Conservation (phyloP, 2,329 filamentous ascomycete species). For the Penicillium brevicompactum region DNA sequence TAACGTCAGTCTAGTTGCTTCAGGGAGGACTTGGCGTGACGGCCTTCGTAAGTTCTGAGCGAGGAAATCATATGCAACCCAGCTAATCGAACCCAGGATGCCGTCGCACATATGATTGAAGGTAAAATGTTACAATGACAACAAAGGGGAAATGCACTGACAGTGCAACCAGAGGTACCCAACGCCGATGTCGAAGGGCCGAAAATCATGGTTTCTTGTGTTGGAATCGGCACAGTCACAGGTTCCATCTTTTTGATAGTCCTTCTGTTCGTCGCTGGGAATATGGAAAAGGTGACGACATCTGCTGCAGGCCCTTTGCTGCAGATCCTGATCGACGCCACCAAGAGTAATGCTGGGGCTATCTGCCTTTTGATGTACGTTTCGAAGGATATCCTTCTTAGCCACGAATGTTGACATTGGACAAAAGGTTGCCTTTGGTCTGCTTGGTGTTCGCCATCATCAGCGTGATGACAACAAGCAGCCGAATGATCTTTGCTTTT, state of each 20-base stretch:
- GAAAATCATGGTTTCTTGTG: conserved; percentile 66
- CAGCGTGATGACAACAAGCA: conserved; percentile 39
- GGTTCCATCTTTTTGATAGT: conserved; percentile 65
- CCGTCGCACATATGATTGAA: conserved; percentile 55
- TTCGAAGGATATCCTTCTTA: background rate
- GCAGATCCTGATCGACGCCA: conserved; percentile 65
- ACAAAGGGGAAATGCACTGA: background rate
- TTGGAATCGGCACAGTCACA: conserved; percentile 63
- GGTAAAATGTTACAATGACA: conserved; percentile 6
- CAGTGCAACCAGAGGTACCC: conserved; percentile 34
- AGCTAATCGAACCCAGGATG: conserved; percentile 28
- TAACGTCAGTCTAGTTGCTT: conserved; percentile 31
- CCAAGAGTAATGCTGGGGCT: conserved; percentile 61
- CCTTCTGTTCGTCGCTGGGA: conserved; percentile 63
- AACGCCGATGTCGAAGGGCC: conserved; percentile 57
- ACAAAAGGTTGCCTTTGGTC: conserved; percentile 31
- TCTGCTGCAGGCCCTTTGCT: conserved; percentile 61
- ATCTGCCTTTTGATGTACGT: conserved; percentile 62
- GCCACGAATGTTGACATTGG: conserved; percentile 5
- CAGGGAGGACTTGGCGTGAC: conserved; percentile 56
- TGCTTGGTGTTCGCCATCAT: conserved; percentile 36
- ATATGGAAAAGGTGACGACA: conserved; percentile 58
- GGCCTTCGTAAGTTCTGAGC: conserved; percentile 47
- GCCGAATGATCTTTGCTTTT: conserved; percentile 39
- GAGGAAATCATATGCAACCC: background rate